Evolutionary conservation across 441 rosid species (phyloP), one percentile per base, ranked within the genome.

Genomic region (Bruguiera hainesii): DNA sequence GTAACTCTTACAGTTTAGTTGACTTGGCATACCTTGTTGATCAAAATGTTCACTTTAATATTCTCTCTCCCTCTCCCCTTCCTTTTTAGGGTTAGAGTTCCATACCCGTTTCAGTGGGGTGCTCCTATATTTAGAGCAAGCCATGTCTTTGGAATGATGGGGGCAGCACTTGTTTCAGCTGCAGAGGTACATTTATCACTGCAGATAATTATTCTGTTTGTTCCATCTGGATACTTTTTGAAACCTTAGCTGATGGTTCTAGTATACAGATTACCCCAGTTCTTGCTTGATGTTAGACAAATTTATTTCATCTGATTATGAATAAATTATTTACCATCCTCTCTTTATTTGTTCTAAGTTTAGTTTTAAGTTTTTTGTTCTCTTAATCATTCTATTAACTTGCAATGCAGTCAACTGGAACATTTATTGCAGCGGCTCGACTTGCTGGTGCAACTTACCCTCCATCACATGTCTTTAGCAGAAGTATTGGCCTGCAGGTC

Each of bases 81-180:
- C 68, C 59, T 70, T 26, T 70, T 73, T 72, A 94, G 99, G 99
- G 83, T 94, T 65, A 89, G 84, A 73, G 66, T 94, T 53, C 98
- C 98, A 9, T 91, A 91, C 66, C 99, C 99, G 2, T 87, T 94
- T 67, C 99, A 94, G 68, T 94, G 97, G 97, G 99, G 97, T 61
- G 78, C 99, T 72, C 99, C 99, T 4, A 81, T 89, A 79, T 94
- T 94, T 72, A 81, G 83, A 78, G 99, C 97, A 42, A 85, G 86
- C 81, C 99, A 91, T 76, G 92, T 91, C 60, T 94, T 94, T 53
- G 99, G 92, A 60, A 94, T 89, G 98, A 78, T 88, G 73, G 99
- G 97, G 59, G 92, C 96, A 53, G 89, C 96, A 31, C 83, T 94
- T 68, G 98, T 94, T 48, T 78, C 98, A 51, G 82, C 98, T 76